A percentile compares a stretch with the other conserved stretches of the same genome.
Conservation (phyloP, 306 rosid species). For the Medicago lupulina region DNA sequence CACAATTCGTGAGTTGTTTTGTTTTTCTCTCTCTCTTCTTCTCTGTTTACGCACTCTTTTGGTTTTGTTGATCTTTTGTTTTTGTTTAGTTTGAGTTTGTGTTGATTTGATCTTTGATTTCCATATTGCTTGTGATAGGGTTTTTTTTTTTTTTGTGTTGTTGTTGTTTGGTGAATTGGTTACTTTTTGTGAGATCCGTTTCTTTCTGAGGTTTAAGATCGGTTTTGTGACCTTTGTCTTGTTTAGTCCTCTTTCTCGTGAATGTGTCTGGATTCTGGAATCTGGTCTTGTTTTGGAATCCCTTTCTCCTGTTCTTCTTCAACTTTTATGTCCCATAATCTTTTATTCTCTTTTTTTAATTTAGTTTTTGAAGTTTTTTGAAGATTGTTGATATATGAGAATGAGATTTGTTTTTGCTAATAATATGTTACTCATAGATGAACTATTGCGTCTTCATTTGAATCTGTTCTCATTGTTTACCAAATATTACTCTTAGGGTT, state of each 20-base stretch:
- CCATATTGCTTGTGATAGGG: constrained; percentile 14
- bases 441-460: constrained; percentile 25
- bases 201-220: constrained; percentile 51
- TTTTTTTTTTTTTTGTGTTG: neutral
- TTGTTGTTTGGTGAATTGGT: constrained; percentile 34
- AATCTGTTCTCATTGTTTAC: constrained; percentile 5
- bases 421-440: constrained; percentile 19
- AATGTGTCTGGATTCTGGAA: constrained; percentile 30
- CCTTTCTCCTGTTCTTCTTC: constrained; percentile 52
- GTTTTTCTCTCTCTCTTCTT: constrained; percentile 4
- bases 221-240: constrained; percentile 20
- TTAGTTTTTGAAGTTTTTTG: constrained; percentile 14
- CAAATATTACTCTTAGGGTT: constrained; percentile 11
- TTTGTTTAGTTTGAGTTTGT: constrained; percentile 37
- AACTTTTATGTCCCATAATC: constrained; percentile 28
- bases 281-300: constrained; percentile 33
- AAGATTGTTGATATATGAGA: constrained; percentile 16
- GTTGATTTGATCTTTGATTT: constrained; percentile 58
- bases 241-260: constrained; percentile 19
- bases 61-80: neutral
- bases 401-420: neutral
- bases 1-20: constrained; percentile 12
- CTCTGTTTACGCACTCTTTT: neutral
- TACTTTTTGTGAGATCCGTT: constrained; percentile 44
- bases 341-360: neutral